These are phyloP conservation scores for Coemansia sp. DNA, from an alignment of 192 early-diverging fungal genomes.

Conservation along the genomic window DNA sequence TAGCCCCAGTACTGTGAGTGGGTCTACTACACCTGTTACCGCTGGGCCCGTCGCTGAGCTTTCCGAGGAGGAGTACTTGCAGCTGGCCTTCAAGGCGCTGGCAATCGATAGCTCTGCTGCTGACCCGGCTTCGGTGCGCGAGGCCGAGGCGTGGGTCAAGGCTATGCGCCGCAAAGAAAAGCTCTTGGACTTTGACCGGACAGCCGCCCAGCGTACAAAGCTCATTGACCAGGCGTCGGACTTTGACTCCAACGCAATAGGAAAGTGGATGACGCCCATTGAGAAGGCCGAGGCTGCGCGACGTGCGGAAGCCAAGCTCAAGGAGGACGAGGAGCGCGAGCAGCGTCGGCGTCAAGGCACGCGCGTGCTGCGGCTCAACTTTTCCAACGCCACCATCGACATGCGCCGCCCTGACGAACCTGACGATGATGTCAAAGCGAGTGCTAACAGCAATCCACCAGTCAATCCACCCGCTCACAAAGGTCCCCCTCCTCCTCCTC, in stretches of 20 bases:
- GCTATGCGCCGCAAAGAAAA: conserved; percentile 46
- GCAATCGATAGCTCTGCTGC: conserved; percentile 17
- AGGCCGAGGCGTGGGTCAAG: conserved; percentile 40
- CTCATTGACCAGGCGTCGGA: conserved; percentile 50
- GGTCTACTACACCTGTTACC: neutral
- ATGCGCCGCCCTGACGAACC: conserved; percentile 7
- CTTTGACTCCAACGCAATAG: conserved; percentile 34
- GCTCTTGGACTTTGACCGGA: conserved; percentile 51
- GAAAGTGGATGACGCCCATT: conserved; percentile 50
- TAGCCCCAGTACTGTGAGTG: neutral
- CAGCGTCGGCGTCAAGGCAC: conserved; percentile 32
- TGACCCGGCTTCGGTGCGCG: conserved; percentile 4
- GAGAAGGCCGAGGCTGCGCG: conserved; percentile 31
- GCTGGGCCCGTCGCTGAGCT: conserved; percentile 8
- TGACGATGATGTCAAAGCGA: neutral
- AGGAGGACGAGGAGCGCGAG: conserved; percentile 25
- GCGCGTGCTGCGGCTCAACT: conserved; percentile 43
- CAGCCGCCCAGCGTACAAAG: conserved; percentile 49
- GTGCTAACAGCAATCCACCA: neutral
- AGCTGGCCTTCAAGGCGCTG: conserved; percentile 33
- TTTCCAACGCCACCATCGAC: conserved; percentile 14
- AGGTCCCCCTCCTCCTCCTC: neutral
- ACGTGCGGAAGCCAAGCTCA: neutral
- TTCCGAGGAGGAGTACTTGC: conserved; percentile 39
- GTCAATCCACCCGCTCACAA: neutral